These are phyloP conservation scores for Moesziomyces aphidis DNA, from an alignment of 1,284 basidiomycete species.

Conservation along the genomic window DNA sequence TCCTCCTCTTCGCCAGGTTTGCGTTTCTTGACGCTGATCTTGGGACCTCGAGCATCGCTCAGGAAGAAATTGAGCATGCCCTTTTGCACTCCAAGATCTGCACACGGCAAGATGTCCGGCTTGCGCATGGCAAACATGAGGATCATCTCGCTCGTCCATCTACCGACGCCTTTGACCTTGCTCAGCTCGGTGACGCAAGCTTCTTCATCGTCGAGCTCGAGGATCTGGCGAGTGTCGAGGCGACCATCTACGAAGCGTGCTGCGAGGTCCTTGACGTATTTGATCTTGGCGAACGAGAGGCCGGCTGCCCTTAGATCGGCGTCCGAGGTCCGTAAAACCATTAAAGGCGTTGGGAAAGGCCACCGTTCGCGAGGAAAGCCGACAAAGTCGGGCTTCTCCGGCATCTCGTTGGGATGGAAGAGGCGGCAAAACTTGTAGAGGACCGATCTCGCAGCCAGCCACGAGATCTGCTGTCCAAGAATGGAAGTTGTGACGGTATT, in stretches of 20 bases:
- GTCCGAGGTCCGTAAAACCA: constrained; percentile 54
- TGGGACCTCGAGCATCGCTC: constrained; percentile 46
- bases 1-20: constrained; percentile 45
- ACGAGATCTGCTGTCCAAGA: constrained; percentile 88
- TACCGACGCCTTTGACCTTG: constrained; percentile 63
- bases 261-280: constrained; percentile 63
- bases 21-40: constrained; percentile 53
- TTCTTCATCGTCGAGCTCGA: constrained; percentile 55
- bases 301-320: constrained; percentile 57
- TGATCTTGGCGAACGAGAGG: constrained; percentile 61
- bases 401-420: constrained; percentile 52
- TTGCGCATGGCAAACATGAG: constrained; percentile 66
- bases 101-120: constrained; percentile 61
- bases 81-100: constrained; percentile 64
- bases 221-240: constrained; percentile 57
- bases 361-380: constrained; percentile 55
- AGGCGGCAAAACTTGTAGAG: constrained; percentile 79
- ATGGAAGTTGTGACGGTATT: constrained; percentile 75
- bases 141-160: constrained; percentile 66
- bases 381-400: constrained; percentile 59
- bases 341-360: constrained; percentile 61
- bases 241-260: constrained; percentile 59
- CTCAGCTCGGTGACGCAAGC: constrained; percentile 57
- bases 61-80: constrained; percentile 63
- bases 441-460: constrained; percentile 87